These are phyloP conservation scores for Lyophyllum atratum DNA, from an alignment of 768 basidiomycete species.

Conservation along the genomic window DNA sequence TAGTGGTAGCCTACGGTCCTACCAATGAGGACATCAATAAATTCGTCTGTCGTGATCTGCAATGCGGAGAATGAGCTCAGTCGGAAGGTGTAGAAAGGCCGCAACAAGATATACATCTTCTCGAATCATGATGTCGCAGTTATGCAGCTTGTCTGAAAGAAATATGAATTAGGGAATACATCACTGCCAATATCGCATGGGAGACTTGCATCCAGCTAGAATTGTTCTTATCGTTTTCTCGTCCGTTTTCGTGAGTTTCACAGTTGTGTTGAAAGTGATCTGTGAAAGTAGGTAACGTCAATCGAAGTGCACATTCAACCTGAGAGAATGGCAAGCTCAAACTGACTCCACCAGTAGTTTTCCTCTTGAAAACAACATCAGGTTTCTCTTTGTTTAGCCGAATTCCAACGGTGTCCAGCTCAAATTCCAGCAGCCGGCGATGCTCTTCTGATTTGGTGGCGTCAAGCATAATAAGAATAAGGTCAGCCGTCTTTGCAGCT, in stretches of 20 bases:
- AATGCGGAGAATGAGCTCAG: neutral
- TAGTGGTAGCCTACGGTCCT: constrained; percentile 5
- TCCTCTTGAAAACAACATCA: constrained; percentile 94
- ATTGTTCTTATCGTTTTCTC: constrained; percentile 95
- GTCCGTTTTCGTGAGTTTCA: constrained; percentile 92
- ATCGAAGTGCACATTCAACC: constrained; percentile 7
- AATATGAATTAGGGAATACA: neutral
- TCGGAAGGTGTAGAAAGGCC: neutral
- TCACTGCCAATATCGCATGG: neutral
- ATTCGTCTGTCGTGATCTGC: constrained; percentile 47
- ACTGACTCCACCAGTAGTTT: constrained; percentile 88
- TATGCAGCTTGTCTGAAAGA: constrained; percentile 76
- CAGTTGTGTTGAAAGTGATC: constrained; percentile 92
- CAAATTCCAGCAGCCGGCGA: constrained; percentile 81
- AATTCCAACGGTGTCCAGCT: constrained; percentile 96
- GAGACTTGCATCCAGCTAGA: constrained; percentile 74
- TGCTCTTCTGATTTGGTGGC: constrained; percentile 95
- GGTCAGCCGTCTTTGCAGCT: constrained; percentile 90
- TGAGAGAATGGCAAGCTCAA: neutral
- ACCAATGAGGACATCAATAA: constrained; percentile 98
- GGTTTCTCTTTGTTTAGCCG: constrained; percentile 88
- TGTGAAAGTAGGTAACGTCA: constrained; percentile 25
- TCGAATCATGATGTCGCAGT: constrained; percentile 97
- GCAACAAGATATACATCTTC: constrained; percentile 72
- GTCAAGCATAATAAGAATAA: constrained; percentile 92